Base-by-base conservation (phyloP, 2,329 filamentous ascomycete genomes). In the Phaeoacremonium minimum region DNA sequence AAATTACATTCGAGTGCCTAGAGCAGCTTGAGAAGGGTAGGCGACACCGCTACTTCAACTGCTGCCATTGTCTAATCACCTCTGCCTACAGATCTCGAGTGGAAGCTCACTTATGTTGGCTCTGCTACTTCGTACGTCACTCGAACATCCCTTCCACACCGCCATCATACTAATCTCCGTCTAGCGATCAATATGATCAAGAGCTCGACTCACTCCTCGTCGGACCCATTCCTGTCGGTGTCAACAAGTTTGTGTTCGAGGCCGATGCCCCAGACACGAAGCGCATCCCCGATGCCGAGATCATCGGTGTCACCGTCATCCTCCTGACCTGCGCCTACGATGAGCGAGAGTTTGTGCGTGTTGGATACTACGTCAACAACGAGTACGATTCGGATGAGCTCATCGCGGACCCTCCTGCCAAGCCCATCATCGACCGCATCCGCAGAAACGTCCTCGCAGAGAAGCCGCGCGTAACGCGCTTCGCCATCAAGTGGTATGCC, bases 321-420 rank as follows among this genome's bases (percentile, higher is more conserved):
- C 83, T 98, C 38, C 77, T 98, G 48, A 95, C 89, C 40, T 97
- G 93, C 67, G 86, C 88, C 61, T 98, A 98, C 67, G 93, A 98
- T 55, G 85, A 86, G 36, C 82, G 93, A 56, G 93, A 98, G 63
- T 98, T 98, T 54, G 89, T 98, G 28, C 89, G 93, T 48, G 91
- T 98, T 29, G 93, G 93, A 44, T 98, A 98, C 77, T 98, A 98
- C 52, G 93, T 98, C 55, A 98, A 97, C 75, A 98, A 98, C 55
- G 94, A 98, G 64, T 98, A 98, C 63, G 88, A 95, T 51, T 85
- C 86, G 17, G 88, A 94, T 53, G 87, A 95, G 60, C 76, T 98
- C 45, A 85, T 80, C 51, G 81, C 84, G 32, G 90, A 97, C 52
- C 93, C 93, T 8, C 93, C 93, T 6, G 75, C 88, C 40, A 95